These are phyloP conservation scores for Pestalotiopsis sp. DNA, from an alignment of 2,329 filamentous ascomycete genomes.

Conservation along the genomic window DNA sequence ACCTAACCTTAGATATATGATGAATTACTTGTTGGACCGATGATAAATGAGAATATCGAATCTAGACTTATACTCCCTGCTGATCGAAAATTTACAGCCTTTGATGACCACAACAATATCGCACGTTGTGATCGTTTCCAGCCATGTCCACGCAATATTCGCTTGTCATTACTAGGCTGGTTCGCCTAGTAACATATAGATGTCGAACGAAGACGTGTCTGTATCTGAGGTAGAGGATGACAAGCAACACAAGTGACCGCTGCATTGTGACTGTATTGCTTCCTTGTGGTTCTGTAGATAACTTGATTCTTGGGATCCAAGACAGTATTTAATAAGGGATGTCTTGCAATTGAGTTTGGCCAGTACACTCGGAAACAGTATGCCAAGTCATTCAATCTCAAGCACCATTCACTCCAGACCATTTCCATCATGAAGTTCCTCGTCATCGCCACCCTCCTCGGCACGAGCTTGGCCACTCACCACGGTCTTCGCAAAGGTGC, in stretches of 20 bases:
- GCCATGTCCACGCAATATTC: not conserved
- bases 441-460: not conserved
- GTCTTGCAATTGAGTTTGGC: too few species aligned
- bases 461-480: not conserved
- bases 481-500: not conserved
- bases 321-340: not conserved
- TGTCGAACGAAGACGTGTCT: not conserved
- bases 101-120: not conserved
- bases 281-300: not conserved
- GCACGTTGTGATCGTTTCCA: not conserved
- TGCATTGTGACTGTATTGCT: not conserved
- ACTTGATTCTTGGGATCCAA: not conserved
- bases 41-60: too few species aligned
- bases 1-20: too few species aligned
- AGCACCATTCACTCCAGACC: too few species aligned
- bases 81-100: not conserved
- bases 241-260: not conserved
- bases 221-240: not conserved
- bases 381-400: too few species aligned
- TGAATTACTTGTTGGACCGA: too few species aligned
- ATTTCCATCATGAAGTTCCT: not conserved
- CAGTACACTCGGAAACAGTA: too few species aligned
- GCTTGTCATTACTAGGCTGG: not conserved
- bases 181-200: not conserved
- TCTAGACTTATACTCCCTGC: too few species aligned